Percentiles rank a stretch among this genome's conserved stretches.
Conservation (phyloP, 208 protist genomes). For the Trypanosoma lewisi region DNA sequence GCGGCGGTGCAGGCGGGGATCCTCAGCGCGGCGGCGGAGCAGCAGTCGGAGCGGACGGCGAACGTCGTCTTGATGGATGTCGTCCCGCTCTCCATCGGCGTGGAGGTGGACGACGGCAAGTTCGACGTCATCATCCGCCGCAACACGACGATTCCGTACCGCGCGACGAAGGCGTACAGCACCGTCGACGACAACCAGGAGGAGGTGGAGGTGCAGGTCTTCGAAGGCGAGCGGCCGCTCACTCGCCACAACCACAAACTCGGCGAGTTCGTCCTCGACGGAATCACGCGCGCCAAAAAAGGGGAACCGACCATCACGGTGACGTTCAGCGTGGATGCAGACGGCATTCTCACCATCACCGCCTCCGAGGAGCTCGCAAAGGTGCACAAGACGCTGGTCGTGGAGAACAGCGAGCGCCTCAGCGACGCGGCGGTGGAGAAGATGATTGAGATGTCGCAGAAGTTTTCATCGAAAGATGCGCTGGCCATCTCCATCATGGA, state of each 20-base stretch:
- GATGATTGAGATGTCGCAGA: conserved; percentile 55
- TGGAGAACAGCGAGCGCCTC: conserved; percentile 82
- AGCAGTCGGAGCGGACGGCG: conserved; percentile 76
- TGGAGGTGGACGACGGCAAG: conserved; percentile 94
- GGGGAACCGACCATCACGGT: conserved; percentile 98
- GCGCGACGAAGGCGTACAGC: conserved; percentile 95
- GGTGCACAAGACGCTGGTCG: conserved; percentile 92
- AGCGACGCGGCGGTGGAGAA: conserved; percentile 52
- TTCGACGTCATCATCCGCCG: conserved; percentile 89
- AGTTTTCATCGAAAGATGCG: conserved; percentile 45
- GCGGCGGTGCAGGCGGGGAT: conserved; percentile 98
- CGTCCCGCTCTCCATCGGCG: conserved; percentile 95
- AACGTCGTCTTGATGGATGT: conserved; percentile 96
- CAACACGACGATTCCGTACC: conserved; percentile 89
- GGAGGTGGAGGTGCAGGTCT: conserved; percentile 99
- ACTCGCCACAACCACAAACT: conserved; percentile 99
- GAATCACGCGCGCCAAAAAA: conserved; percentile 94
- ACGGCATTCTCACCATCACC: conserved; percentile 97
- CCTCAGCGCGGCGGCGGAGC: conserved; percentile 69
- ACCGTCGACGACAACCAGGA: conserved; percentile 97
- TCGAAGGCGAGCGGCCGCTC: conserved; percentile 97
- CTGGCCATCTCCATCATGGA: conserved; percentile 28
- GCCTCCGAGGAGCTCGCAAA: conserved; percentile 95
- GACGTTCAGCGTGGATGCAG: conserved; percentile 96
- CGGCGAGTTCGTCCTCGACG: conserved; percentile 89